Conservation (phyloP, 208 protist species). For the Crithidia acanthocephali region DNA sequence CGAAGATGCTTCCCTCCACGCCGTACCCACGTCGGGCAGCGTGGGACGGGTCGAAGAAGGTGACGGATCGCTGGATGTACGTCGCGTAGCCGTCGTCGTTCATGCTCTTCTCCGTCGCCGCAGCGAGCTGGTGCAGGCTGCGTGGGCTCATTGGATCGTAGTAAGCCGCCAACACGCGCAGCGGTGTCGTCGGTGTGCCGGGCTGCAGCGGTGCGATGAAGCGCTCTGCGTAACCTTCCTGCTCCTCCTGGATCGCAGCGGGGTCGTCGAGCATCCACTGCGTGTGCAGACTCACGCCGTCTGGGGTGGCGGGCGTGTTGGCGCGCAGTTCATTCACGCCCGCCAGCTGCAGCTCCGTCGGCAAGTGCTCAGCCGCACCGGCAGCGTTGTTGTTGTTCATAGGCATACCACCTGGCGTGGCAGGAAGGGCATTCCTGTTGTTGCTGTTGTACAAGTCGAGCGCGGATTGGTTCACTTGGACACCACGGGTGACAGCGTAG, state of each 20-base stretch:
- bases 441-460: too few species aligned
- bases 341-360: constrained; percentile 1
- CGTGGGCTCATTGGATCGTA: constrained; percentile 23
- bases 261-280: constrained; percentile 23
- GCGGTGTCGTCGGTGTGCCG: constrained; percentile 20
- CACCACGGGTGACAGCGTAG: constrained; percentile 14
- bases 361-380: neutral
- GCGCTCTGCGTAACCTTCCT: constrained; percentile 32
- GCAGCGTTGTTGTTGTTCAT: too few species aligned
- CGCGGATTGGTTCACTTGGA: constrained; percentile 8
- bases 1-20: constrained; percentile 45
- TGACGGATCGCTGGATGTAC: constrained; percentile 28
- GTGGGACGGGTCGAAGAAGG: constrained; percentile 43
- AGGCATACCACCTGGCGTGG: neutral
- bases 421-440: neutral
- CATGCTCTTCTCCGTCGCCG: constrained; percentile 40
- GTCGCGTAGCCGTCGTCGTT: constrained; percentile 40
- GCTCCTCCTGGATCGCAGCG: constrained; percentile 3
- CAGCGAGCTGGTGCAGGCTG: constrained; percentile 32
- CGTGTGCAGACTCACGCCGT: neutral
- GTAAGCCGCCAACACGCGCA: constrained; percentile 27
- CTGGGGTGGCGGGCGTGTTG: neutral
- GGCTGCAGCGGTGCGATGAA: constrained; percentile 14
- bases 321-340: constrained; percentile 2
- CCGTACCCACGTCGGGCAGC: constrained; percentile 46